Evolutionary conservation across 1,284 basidiomycete genomes (phyloP).

Genomic region (Earliella scabrosa): DNA sequence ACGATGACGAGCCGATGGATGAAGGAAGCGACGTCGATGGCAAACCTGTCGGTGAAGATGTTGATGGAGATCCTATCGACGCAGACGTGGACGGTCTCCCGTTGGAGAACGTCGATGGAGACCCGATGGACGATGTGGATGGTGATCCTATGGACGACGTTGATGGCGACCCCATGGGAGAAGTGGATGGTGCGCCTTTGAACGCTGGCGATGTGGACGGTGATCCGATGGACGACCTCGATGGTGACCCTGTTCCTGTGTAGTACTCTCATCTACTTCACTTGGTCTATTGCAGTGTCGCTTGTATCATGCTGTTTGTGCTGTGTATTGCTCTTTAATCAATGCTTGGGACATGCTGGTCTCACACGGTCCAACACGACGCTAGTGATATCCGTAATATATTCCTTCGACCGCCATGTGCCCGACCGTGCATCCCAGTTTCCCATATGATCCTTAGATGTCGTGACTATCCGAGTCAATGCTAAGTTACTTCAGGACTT

Average conservation of each 20-base stretch:
- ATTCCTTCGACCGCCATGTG: neutral
- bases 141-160: slow-evolving; percentile 38
- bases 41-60: slow-evolving; percentile 39
- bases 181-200: slow-evolving; percentile 47
- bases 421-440: neutral
- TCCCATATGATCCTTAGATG: slow-evolving; percentile 9
- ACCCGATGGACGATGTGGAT: slow-evolving; percentile 43
- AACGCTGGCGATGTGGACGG: slow-evolving; percentile 23
- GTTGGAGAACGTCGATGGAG: slow-evolving; percentile 48
- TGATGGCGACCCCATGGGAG: slow-evolving; percentile 38
- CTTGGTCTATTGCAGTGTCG: too few relatives aligned
- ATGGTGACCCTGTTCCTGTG: slow-evolving; percentile 13
- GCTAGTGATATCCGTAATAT: neutral
- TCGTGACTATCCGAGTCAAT: slow-evolving; percentile 3
- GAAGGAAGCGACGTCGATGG: slow-evolving; percentile 51
- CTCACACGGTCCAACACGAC: neutral
- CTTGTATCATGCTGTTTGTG: neutral
- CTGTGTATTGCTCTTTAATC: neutral
- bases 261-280: too few relatives aligned
- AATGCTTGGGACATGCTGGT: neutral
- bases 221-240: slow-evolving; percentile 15
- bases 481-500: slow-evolving; percentile 10
- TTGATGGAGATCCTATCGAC: slow-evolving; percentile 38
- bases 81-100: slow-evolving; percentile 52
- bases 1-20: slow-evolving; percentile 54